Evolutionary conservation across 2,329 filamentous ascomycete genomes (phyloP), one percentile per base, ranked within the genome.

Genomic region (Xylaria digitata): DNA sequence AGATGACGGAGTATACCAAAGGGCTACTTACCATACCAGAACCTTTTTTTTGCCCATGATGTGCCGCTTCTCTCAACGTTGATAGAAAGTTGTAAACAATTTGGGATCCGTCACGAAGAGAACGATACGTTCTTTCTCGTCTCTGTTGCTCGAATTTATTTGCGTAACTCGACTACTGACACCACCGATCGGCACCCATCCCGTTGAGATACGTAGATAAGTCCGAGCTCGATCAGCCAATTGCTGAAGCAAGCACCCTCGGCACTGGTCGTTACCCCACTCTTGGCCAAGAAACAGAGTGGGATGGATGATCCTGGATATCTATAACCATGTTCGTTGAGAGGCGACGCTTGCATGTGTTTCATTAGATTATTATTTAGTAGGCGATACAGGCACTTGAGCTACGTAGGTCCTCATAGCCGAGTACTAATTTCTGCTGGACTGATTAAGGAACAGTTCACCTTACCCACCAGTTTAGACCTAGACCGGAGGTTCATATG

Each of bases 31-130:
- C 66, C 53, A 61, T 32, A 68, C 66, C 6, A 68, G 42, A 50
- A 68, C 66, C 63, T 68, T 68, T 42, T 68, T 68, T 13, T 65
- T 65, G 3, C 61, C 67, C 63, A 69, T 69, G 0, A 54, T 49
- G 57, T 23, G 17, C 40, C 15, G 4, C 8, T 30, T 49, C 11
- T 58, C 17, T 15, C 9, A 46, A 13, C 26, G 19, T 15, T 40
- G 13, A 40, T 43, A 15, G 17, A 8, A 34, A 48, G 13, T 13
- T 8, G 8, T 15, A 32, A 2, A 15, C 5, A 40, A 7, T 49
- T 26, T 49, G 17, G 5, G 19, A 17, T 23, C 15, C 6, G 34
- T 50, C 11, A 43, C 30, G 6, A 6, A 9, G 26, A 2, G 9
- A 9, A 15, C 30, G 23, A 26, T 26, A 15, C 11, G 13, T 13